Base-by-base conservation (phyloP, 2,329 filamentous ascomycete genomes). In the Pseudogymnoascus sp. region DNA sequence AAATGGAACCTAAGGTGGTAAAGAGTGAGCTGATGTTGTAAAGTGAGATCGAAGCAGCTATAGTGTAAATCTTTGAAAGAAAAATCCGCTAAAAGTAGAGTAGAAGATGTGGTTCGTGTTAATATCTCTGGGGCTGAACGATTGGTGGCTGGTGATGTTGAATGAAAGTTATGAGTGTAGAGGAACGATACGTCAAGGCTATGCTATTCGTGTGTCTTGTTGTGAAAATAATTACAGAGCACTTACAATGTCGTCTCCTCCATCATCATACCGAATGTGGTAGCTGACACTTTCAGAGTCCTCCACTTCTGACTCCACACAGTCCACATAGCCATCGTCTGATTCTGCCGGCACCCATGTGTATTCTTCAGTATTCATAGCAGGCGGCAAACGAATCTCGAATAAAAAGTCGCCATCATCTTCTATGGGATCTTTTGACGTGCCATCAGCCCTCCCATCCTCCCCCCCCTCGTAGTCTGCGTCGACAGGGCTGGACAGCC, bases 1-100 rank as follows among this genome's bases (percentile, higher is more conserved):
- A 33, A 79, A 77, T 13, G 75, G 68, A 10, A 82, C 71, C 81
- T 84, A 53, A 40, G 40, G 11, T 38, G 14, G 42, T 61, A 42
- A 33, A 31, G 10, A 21, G n/a, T 56, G 6, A 56, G 50, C n/a
- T 14, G 11, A 56, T 56, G 50, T 56, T 56, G 50, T 19, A 6
- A 56, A 56, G 4, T 33, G 50, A 56, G 29, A 7, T 19, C 16
- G 29, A 56, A 33, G 50, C 50, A 56, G 50, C 29, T 7, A 7
- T 19, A 21, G 29, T 33, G 29, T 13, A 1, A 33, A 56, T 14
- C 26, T 33, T 33, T 33, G 29, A 13, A 19, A 7, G 26, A 13
- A 10, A 33, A 53, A 7, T 13, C 26, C 10, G 50, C 50, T 33
- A 19, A 13, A 19, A 33, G 11, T 6, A 33, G 50, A 56, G 29